These are phyloP conservation scores for Pythium plurisporium DNA, from an alignment of 352 stramenopile genomes.

Conservation along the genomic window DNA sequence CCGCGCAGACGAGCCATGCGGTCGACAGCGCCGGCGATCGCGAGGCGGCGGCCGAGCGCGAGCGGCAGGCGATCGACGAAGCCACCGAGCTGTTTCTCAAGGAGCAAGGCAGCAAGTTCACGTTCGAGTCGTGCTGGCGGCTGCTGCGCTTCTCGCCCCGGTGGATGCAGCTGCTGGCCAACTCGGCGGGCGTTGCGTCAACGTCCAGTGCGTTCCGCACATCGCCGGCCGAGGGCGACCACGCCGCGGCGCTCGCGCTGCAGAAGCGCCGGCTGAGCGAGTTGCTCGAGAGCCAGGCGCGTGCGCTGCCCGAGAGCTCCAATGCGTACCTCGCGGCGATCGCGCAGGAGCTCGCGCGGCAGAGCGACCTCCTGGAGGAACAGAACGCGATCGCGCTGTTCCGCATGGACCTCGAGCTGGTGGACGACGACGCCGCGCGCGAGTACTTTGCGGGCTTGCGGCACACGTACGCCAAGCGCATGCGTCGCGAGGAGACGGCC, in stretches of 20 bases:
- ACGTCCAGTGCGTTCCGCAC: conserved; percentile 12
- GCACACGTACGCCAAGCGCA: conserved; percentile 51
- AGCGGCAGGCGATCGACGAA: conserved; percentile 53
- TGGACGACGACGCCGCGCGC: conserved; percentile 38
- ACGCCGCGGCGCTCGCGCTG: conserved; percentile 8
- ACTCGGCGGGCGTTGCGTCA: conserved; percentile 26
- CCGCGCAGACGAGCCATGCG: neutral
- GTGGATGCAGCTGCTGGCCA: conserved; percentile 62
- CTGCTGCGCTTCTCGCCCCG: conserved; percentile 58
- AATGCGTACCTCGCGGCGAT: conserved; percentile 30
- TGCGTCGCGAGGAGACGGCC: conserved; percentile 13
- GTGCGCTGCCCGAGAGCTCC: conserved; percentile 20
- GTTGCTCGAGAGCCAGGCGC: conserved; percentile 18
- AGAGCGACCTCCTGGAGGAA: conserved; percentile 69
- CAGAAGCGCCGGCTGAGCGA: conserved; percentile 21
- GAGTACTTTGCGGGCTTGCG: conserved; percentile 50
- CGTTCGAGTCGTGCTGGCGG: conserved; percentile 66
- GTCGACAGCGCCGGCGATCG: neutral
- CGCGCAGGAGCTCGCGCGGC: conserved; percentile 47
- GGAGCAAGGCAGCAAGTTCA: conserved; percentile 52
- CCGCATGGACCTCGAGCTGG: conserved; percentile 39
- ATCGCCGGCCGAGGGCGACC: neutral
- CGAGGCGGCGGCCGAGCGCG: conserved; percentile 21
- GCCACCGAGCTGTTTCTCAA: conserved; percentile 47
- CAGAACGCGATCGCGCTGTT: conserved; percentile 71